phyloP scores from a whole-genome alignment of 2,329 filamentous ascomycete genomes.

The Lachnellula cervina region DNA sequence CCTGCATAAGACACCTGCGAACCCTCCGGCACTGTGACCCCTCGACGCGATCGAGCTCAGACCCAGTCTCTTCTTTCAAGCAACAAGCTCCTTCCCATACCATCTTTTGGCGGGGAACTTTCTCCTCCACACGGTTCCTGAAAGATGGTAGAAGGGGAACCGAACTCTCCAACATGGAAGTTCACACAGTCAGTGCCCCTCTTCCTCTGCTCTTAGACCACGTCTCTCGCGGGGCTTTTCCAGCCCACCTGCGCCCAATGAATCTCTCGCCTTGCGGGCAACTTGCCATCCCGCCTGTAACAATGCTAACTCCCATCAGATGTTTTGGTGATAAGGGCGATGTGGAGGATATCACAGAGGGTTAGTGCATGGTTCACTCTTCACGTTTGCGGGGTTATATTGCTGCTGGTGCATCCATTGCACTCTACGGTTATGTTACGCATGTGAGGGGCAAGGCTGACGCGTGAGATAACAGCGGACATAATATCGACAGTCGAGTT shows the following conservation, averaged over 20 bases:
- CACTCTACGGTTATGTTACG: neutral
- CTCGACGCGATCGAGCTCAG: conserved; percentile 23
- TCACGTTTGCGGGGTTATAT: neutral
- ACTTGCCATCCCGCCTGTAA: neutral
- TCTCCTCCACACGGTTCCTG: conserved; percentile 31
- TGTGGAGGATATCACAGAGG: conserved; percentile 60
- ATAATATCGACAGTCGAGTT: conserved; percentile 92
- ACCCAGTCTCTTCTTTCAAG: conserved; percentile 9
- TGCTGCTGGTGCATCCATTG: neutral
- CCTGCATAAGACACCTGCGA: neutral
- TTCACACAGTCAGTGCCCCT: conserved; percentile 70
- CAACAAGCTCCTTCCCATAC: conserved; percentile 2
- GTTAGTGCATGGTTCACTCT: conserved; percentile 18
- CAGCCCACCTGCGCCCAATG: neutral
- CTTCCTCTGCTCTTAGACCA: neutral
- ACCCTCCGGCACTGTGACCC: conserved; percentile 23
- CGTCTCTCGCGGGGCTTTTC: neutral
- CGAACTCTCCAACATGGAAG: conserved; percentile 96
- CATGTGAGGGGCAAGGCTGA: conserved; percentile 1
- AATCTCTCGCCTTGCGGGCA: neutral
- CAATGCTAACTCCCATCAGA: conserved; percentile 45
- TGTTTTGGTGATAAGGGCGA: conserved; percentile 99
- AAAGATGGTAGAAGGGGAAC: conserved; percentile 96
- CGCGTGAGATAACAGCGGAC: conserved; percentile 53
- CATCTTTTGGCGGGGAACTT: conserved; percentile 23